Evolutionary conservation across 176 grass and related monocot genomes (phyloP), one percentile per base, ranked within the genome.

Genomic region (Bolboschoenus planiculmis): DNA sequence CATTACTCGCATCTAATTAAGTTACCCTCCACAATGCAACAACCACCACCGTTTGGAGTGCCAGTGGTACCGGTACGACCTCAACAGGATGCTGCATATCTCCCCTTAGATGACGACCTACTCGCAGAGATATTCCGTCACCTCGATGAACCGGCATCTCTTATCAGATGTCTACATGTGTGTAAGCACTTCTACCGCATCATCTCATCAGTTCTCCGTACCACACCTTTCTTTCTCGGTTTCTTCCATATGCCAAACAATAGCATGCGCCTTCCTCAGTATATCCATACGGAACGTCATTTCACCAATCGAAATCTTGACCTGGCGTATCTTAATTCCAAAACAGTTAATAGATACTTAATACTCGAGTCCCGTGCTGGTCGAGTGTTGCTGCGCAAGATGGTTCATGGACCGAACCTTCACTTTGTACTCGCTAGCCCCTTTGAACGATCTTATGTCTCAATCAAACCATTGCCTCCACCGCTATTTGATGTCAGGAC

Each of bases 341-440:
- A 20, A 21, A 23, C 2, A 57, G 13, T 5, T 59, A 57, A 57
- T 18, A 4, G 8, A 1, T 80, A 60, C 30, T 57, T 18, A 6
- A 37, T 80, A 13, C 15, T 80, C 5, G 78, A 80, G 34, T 60
- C 53, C 33, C 78, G 78, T 7, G 13, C 50, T 7, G 54, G 78
- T 14, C 78, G 9, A 1, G 46, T 80, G 33, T 24, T 80, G n/a
- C 78, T 80, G 0, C 18, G 4, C 0, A 80, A 60, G 23, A 80
- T 80, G 78, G 21, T 80, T 80, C 78, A 80, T 80, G 78, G 78
- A 31, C 53, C 78, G 0, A 30, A 80, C 35, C 78, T 80, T 39
- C 55, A 60, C 78, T 80, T 80, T 80, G 78, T 80, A 80, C 51
- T 80, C 0, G 26, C 51, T 14, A 80, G 8, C 34, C 78, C 56